phyloP scores from a whole-genome alignment of 306 rosid species.

The Chamaecrista fasciculata region DNA sequence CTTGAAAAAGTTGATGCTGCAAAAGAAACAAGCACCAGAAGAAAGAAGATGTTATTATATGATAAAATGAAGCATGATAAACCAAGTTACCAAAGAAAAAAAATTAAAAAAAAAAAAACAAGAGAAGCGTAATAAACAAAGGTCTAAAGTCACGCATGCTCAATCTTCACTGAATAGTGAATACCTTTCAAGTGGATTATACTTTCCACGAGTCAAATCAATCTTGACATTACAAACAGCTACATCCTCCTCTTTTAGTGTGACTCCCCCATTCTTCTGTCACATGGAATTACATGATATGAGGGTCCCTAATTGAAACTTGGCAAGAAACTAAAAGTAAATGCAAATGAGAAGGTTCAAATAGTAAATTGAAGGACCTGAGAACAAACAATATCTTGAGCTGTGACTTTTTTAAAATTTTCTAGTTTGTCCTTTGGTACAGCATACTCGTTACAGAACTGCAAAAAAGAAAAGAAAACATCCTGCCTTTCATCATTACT shows the following conservation, averaged over 20 bases:
- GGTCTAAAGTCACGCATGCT: slow-evolving; percentile 7
- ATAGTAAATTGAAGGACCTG: slow-evolving; percentile 51
- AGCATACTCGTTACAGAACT: slow-evolving; percentile 96
- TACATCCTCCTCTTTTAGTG: slow-evolving; percentile 75
- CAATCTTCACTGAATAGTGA: slow-evolving; percentile 29
- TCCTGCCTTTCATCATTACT: slow-evolving; percentile 7
- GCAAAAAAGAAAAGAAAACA: slow-evolving; percentile 26
- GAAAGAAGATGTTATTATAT: slow-evolving; percentile 15
- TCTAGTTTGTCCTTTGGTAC: slow-evolving; percentile 82
- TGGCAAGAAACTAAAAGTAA: slow-evolving; percentile 25
- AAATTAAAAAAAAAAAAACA: too few relatives aligned
- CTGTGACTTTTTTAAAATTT: slow-evolving; percentile 74
- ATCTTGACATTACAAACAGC: slow-evolving; percentile 77
- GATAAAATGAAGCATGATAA: slow-evolving; percentile 22
- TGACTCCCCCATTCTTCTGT: slow-evolving; percentile 81
- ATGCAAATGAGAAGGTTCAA: slow-evolving; percentile 13
- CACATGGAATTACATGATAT: slow-evolving; percentile 19
- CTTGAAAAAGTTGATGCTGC: slow-evolving; percentile 90
- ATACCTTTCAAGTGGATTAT: slow-evolving; percentile 90
- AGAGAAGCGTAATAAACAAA: slow-evolving; percentile 14
- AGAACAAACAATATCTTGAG: slow-evolving; percentile 89
- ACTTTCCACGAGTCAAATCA: slow-evolving; percentile 90
- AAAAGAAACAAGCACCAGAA: slow-evolving; percentile 44
- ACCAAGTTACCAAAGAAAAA: too few relatives aligned
- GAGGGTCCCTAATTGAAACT: neutral